A percentile compares a stretch with the other conserved stretches of the same genome.
These are phyloP conservation scores for Marsdenia floribunda DNA, from an alignment of 257 asterid genomes.

Conservation along the genomic window DNA sequence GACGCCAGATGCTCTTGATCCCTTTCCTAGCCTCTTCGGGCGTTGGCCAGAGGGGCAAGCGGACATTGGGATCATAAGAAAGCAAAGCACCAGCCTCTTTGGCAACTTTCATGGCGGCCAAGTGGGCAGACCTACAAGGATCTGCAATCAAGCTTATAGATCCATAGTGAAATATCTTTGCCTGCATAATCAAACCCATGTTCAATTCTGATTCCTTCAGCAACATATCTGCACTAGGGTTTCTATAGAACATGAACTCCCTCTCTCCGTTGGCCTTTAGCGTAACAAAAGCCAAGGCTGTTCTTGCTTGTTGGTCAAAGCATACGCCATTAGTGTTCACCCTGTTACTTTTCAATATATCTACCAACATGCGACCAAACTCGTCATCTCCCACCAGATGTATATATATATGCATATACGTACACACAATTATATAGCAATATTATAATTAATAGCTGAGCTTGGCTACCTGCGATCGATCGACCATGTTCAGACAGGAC, in stretches of 20 bases:
- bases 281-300: constrained; percentile 39
- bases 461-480: too few species aligned
- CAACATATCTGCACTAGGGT: constrained; percentile 43
- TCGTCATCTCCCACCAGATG: constrained; percentile 37
- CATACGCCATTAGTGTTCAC: constrained; percentile 36
- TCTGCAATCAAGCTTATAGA: constrained; percentile 46
- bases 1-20: constrained; percentile 38
- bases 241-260: constrained; percentile 45
- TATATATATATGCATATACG: background rate
- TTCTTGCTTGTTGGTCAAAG: constrained; percentile 32
- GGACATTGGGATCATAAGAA: constrained; percentile 44
- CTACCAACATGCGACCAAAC: constrained; percentile 38
- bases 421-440: too few species aligned
- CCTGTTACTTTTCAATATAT: constrained; percentile 24
- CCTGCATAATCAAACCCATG: constrained; percentile 22
- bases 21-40: constrained; percentile 30
- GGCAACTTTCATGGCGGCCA: constrained; percentile 42
- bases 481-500: too few species aligned
- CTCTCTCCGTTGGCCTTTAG: constrained; percentile 34
- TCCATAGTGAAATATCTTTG: constrained; percentile 43
- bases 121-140: constrained; percentile 37
- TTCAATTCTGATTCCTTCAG: constrained; percentile 34
- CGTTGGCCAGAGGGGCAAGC: constrained; percentile 52
- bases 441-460: too few species aligned
- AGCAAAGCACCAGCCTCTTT: constrained; percentile 38